phyloP scores from a whole-genome alignment of 306 rosid genomes.

The Clitoria ternatea region DNA sequence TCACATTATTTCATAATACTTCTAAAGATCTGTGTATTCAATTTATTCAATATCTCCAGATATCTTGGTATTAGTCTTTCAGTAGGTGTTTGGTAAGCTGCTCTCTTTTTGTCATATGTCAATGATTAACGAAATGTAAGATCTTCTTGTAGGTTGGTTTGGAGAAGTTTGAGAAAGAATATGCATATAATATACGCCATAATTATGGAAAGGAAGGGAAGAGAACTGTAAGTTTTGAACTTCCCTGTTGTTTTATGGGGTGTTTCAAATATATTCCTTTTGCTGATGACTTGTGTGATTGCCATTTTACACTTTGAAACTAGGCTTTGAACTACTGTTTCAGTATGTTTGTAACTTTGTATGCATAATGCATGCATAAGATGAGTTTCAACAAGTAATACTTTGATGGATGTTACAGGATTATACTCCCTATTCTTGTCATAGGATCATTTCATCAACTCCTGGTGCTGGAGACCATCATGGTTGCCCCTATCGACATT shows the following conservation, averaged over 20 bases:
- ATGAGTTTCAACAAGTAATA: slow-evolving; percentile 20
- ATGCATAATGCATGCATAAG: slow-evolving; percentile 10
- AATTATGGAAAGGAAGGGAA: slow-evolving; percentile 93
- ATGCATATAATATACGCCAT: slow-evolving; percentile 79
- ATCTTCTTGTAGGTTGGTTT: slow-evolving; percentile 66
- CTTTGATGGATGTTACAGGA: slow-evolving; percentile 53
- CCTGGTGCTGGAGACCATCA: slow-evolving; percentile 97
- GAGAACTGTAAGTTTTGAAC: slow-evolving; percentile 68
- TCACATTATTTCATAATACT: not conserved
- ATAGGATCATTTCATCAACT: slow-evolving; percentile 69
- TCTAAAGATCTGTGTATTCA: not conserved
- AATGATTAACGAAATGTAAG: slow-evolving; percentile 14
- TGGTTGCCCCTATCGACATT: slow-evolving; percentile 98
- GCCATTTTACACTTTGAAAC: slow-evolving; percentile 9
- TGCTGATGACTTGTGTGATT: not conserved
- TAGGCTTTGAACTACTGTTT: slow-evolving; percentile 3
- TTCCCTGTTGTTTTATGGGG: not conserved
- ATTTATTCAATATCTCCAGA: not conserved
- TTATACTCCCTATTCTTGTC: slow-evolving; percentile 88
- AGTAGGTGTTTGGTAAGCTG: not conserved
- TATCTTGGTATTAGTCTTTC: slow-evolving; percentile 2
- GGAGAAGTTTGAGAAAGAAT: slow-evolving; percentile 94
- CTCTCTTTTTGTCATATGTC: slow-evolving; percentile 5
- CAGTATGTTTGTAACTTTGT: not conserved
- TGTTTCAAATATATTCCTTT: not conserved